A percentile compares a stretch with the other conserved stretches of the same genome.
phyloP scores from a whole-genome alignment of 768 basidiomycete genomes.

The Psilocybe sp. region DNA sequence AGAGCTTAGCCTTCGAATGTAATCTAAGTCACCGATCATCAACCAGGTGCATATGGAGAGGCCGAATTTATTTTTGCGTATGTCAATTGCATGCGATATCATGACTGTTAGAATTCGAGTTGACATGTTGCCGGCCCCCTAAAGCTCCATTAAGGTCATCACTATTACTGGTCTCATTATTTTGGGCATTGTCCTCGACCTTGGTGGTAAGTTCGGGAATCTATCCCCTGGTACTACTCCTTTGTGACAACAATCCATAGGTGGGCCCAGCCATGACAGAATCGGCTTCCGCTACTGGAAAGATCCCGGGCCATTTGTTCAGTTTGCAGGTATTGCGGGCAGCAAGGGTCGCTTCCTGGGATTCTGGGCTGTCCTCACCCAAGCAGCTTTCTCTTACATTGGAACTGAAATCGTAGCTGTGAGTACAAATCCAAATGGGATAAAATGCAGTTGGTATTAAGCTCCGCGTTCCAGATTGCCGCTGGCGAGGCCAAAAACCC shows the following conservation, averaged over 20 bases:
- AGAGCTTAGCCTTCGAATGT: neutral
- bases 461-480: slow-evolving; percentile 55
- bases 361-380: slow-evolving; percentile 60
- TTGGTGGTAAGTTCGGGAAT: neutral
- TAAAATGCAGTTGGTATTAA: slow-evolving; percentile 1
- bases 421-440: slow-evolving; percentile 21
- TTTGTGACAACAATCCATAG: slow-evolving; percentile 25
- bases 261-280: slow-evolving; percentile 79
- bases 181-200: slow-evolving; percentile 64
- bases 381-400: slow-evolving; percentile 90
- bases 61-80: slow-evolving; percentile 85
- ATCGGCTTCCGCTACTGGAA: slow-evolving; percentile 80
- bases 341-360: slow-evolving; percentile 70
- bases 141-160: slow-evolving; percentile 82
- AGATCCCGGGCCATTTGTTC: slow-evolving; percentile 84
- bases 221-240: neutral
- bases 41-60: slow-evolving; percentile 69
- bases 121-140: neutral
- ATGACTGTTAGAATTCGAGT: neutral
- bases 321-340: slow-evolving; percentile 63
- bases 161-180: slow-evolving; percentile 74
- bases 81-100: slow-evolving; percentile 22
- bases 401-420: slow-evolving; percentile 94
- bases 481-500: slow-evolving; percentile 93
- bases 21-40: neutral